A percentile compares a stretch with the other conserved stretches of the same genome.
phyloP scores from a whole-genome alignment of 805 yeast genomes.

The Teunomyces lycoperdinae region DNA sequence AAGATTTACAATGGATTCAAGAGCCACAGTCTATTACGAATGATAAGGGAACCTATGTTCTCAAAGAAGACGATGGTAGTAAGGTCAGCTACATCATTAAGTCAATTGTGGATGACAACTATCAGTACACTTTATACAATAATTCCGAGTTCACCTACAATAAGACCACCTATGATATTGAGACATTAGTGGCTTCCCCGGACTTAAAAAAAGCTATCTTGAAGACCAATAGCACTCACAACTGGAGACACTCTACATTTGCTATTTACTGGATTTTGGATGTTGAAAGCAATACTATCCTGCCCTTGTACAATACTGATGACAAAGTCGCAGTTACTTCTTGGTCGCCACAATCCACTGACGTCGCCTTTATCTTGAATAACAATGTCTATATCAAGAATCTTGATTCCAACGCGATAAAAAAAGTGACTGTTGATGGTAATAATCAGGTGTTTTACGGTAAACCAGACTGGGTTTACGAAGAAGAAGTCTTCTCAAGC shows the following conservation, averaged over 20 bases:
- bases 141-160: constrained; percentile 45
- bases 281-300: constrained; percentile 13
- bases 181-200: constrained; percentile 62
- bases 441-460: constrained; percentile 55
- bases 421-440: constrained; percentile 52
- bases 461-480: constrained; percentile 81
- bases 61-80: constrained; percentile 35
- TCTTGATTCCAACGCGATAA: constrained; percentile 18
- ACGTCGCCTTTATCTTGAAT: constrained; percentile 53
- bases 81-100: constrained; percentile 53
- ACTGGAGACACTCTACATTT: constrained; percentile 53
- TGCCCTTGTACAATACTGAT: constrained; percentile 11
- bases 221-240: constrained; percentile 57
- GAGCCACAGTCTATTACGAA: constrained; percentile 45
- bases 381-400: constrained; percentile 54
- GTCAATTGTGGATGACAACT: constrained; percentile 46
- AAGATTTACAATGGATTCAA: constrained; percentile 69
- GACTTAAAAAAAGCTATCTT: constrained; percentile 58
- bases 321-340: constrained; percentile 47
- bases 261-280: constrained; percentile 44
- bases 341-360: constrained; percentile 61
- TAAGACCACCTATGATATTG: constrained; percentile 44
- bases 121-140: constrained; percentile 46
- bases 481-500: constrained; percentile 65
- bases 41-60: constrained; percentile 68